A percentile compares a stretch with the other conserved stretches of the same genome.
Conservation (phyloP, 805 yeast species). For the Groenewaldozyma tartarivorans region DNA sequence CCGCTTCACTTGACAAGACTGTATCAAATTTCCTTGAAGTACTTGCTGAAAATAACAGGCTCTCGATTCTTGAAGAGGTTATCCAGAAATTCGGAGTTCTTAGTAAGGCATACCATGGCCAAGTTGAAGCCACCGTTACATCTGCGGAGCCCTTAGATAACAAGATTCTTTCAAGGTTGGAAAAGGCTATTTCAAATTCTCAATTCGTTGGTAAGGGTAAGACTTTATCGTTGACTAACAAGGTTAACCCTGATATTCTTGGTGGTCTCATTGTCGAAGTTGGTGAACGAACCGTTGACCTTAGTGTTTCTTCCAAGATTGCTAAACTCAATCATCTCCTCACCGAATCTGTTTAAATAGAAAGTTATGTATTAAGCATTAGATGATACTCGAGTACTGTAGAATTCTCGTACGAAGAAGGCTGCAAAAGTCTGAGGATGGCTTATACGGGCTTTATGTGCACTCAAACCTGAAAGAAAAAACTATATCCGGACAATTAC, state of each 20-base stretch:
- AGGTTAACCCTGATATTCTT: constrained; percentile 78
- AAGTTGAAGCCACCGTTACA: constrained; percentile 88
- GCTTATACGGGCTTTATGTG: background rate
- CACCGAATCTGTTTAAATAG: constrained; percentile 66
- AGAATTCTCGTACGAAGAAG: background rate
- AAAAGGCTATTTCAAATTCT: constrained; percentile 68
- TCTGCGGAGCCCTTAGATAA: constrained; percentile 77
- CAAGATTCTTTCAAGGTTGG: constrained; percentile 67
- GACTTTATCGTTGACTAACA: constrained; percentile 74
- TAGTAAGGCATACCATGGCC: constrained; percentile 82
- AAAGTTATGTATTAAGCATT: background rate
- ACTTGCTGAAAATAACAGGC: constrained; percentile 90
- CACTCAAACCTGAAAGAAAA: too few species aligned
- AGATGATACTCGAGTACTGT: background rate
- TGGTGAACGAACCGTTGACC: constrained; percentile 94
- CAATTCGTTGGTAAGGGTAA: constrained; percentile 76
- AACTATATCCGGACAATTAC: too few species aligned
- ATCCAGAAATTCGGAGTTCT: constrained; percentile 64
- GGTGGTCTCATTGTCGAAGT: constrained; percentile 96
- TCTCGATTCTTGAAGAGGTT: constrained; percentile 56
- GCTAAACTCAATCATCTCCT: constrained; percentile 82
- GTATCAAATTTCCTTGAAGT: constrained; percentile 74
- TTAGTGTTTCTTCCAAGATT: constrained; percentile 76
- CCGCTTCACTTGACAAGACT: constrained; percentile 52
- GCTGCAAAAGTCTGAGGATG: background rate